Evolutionary conservation across 352 stramenopile genomes (phyloP).

Genomic region (Phytophthora hybrid): DNA sequence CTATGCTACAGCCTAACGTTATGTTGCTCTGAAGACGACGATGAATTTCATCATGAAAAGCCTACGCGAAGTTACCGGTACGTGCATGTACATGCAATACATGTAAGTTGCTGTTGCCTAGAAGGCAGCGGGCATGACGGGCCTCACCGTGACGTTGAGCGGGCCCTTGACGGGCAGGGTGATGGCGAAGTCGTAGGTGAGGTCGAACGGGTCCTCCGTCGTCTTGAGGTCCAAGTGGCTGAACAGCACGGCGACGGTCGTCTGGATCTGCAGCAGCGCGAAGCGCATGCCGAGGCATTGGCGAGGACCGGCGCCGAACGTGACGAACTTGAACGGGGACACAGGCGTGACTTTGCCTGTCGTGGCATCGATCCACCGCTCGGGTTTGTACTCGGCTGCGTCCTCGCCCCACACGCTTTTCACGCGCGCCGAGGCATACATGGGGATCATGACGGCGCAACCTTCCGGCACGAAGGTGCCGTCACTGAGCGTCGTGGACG

Average conservation of each 20-base stretch:
- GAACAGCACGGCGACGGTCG: slow-evolving; percentile 46
- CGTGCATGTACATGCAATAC: not conserved
- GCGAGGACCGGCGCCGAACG: slow-evolving; percentile 60
- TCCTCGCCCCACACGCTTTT: slow-evolving; percentile 61
- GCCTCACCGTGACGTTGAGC: slow-evolving; percentile 29
- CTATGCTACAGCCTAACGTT: not conserved
- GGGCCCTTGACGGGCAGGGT: slow-evolving; percentile 47
- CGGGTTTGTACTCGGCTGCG: slow-evolving; percentile 41
- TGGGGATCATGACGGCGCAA: slow-evolving; percentile 53
- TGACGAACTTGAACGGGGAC: slow-evolving; percentile 61
- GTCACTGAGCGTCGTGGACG: slow-evolving; percentile 60
- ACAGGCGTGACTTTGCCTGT: slow-evolving; percentile 43
- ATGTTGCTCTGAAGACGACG: not conserved
- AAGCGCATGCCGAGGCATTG: slow-evolving; percentile 69
- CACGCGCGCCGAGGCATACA: slow-evolving; percentile 55
- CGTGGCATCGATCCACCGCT: slow-evolving; percentile 62
- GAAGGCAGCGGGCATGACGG: slow-evolving; percentile 30
- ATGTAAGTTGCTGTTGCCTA: slow-evolving; percentile 5
- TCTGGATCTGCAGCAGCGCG: slow-evolving; percentile 61
- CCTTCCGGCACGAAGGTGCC: slow-evolving; percentile 59
- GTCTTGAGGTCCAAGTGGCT: slow-evolving; percentile 52
- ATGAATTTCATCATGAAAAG: too few species aligned
- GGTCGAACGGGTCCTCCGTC: slow-evolving; percentile 34
- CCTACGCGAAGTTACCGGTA: not conserved
- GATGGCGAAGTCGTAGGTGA: slow-evolving; percentile 53